Conservation (phyloP, 805 yeast species). For the Saccharomycopsis sp. region DNA sequence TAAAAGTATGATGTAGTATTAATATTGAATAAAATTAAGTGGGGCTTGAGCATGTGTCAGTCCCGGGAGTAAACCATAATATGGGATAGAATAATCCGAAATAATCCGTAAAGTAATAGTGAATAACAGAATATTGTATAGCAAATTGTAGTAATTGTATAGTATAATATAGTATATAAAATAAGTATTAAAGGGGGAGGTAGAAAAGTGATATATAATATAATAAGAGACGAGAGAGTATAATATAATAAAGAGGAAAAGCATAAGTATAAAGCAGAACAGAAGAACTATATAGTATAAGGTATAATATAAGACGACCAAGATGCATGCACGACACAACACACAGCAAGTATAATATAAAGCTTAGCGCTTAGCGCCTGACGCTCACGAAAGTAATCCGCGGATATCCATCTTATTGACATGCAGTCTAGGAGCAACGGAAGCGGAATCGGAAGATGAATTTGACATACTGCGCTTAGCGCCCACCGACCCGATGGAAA, state of each 20-base stretch:
- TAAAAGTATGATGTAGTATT: too few relatives aligned
- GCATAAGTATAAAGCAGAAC: neutral
- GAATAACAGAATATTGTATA: too few relatives aligned
- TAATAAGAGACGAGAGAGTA: neutral
- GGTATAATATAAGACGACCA: neutral
- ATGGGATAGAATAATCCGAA: too few relatives aligned
- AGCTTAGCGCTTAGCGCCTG: neutral
- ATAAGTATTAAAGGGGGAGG: neutral
- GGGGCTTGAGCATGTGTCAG: too few relatives aligned
- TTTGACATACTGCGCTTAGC: neutral
- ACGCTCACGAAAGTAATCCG: slow-evolving; percentile 11
- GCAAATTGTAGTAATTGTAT: too few relatives aligned
- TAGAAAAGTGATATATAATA: slow-evolving; percentile 1
- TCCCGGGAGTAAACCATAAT: too few relatives aligned
- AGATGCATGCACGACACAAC: neutral
- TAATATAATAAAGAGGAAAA: neutral
- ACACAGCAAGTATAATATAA: neutral
- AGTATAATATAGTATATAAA: neutral
- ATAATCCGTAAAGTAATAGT: too few relatives aligned
- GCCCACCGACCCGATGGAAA: neutral
- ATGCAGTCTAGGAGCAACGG: neutral
- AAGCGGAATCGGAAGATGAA: neutral
- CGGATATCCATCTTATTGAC: slow-evolving; percentile 17
- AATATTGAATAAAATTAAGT: too few relatives aligned
- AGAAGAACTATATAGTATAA: neutral